phyloP scores from a whole-genome alignment of 1,284 basidiomycete genomes.

The Binderoboletus segoi region DNA sequence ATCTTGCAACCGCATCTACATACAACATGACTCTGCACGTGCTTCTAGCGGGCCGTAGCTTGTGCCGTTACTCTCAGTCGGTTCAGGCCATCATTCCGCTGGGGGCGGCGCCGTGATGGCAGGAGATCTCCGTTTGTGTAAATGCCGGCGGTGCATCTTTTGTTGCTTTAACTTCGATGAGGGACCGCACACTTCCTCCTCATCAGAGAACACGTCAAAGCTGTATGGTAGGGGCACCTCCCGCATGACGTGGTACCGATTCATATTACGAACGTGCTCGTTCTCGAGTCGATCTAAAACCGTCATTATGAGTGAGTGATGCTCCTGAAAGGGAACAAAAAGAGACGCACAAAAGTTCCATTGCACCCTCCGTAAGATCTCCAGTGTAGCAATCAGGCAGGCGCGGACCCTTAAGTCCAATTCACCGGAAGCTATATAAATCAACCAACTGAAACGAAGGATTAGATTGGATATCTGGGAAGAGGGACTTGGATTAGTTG shows the following conservation, averaged over 20 bases:
- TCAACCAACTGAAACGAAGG: slow-evolving; percentile 81
- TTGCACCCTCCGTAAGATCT: slow-evolving; percentile 81
- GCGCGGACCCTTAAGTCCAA: slow-evolving; percentile 57
- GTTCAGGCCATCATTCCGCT: too few relatives aligned
- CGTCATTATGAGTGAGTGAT: background rate
- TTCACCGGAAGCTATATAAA: slow-evolving; percentile 67
- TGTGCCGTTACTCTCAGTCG: too few relatives aligned
- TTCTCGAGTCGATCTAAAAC: slow-evolving; percentile 76
- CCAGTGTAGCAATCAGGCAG: slow-evolving; percentile 74
- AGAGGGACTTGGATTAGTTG: background rate
- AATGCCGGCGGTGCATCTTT: too few relatives aligned
- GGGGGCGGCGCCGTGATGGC: too few relatives aligned
- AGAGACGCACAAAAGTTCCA: slow-evolving; percentile 86
- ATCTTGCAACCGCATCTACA: too few relatives aligned
- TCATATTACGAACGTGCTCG: slow-evolving; percentile 82
- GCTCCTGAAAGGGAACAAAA: background rate
- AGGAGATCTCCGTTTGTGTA: too few relatives aligned
- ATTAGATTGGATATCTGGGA: slow-evolving; percentile 68
- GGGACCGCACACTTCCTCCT: slow-evolving; percentile 2
- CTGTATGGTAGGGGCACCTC: slow-evolving; percentile 78
- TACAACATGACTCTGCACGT: too few relatives aligned
- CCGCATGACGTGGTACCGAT: slow-evolving; percentile 75
- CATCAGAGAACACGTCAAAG: slow-evolving; percentile 38
- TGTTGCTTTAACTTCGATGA: slow-evolving; percentile 1
- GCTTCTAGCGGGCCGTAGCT: too few relatives aligned